Percentiles rank a stretch among this genome's conserved stretches.
These are phyloP conservation scores for Eutypella sp. DNA, from an alignment of 2,329 filamentous ascomycete species.

Conservation along the genomic window DNA sequence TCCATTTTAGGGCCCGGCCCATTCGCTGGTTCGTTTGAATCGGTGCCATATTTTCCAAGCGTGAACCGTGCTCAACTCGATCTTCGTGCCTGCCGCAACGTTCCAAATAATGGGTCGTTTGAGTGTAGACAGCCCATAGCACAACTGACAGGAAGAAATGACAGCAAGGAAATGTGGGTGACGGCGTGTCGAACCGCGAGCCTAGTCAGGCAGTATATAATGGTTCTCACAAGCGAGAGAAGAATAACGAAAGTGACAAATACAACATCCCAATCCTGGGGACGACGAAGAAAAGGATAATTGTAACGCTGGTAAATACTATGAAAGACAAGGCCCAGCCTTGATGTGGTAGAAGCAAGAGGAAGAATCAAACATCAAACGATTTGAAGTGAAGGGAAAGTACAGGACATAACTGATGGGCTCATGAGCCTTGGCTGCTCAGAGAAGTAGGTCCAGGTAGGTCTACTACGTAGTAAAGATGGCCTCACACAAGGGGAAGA, in stretches of 20 bases:
- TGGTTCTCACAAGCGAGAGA: slow-evolving; percentile 14
- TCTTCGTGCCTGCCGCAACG: background rate
- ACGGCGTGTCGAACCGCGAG: background rate
- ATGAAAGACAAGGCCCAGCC: slow-evolving; percentile 22
- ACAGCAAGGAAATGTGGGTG: background rate
- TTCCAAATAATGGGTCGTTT: slow-evolving; percentile 1
- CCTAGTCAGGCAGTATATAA: slow-evolving; percentile 3
- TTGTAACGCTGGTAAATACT: too few species aligned
- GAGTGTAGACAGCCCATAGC: background rate
- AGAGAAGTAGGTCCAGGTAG: too few species aligned
- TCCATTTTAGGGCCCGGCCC: slow-evolving; percentile 11
- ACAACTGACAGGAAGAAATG: slow-evolving; percentile 1
- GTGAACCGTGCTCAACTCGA: slow-evolving; percentile 2
- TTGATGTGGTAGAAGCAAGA: slow-evolving; percentile 13
- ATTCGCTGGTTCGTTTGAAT: slow-evolving; percentile 12
- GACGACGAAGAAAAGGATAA: slow-evolving; percentile 17
- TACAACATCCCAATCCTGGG: slow-evolving; percentile 16
- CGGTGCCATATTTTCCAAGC: slow-evolving; percentile 19
- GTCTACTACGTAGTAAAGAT: too few species aligned
- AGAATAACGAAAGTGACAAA: slow-evolving; percentile 5
- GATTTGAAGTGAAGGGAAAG: slow-evolving; percentile 11
- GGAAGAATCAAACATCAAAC: slow-evolving; percentile 10
- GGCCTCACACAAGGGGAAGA: too few species aligned
- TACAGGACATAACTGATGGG: slow-evolving; percentile 16
- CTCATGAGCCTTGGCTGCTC: too few species aligned